Evolutionary conservation across 192 early-diverging fungal species (phyloP), one percentile per base, ranked within the genome.

Genomic region (Coemansia sp.): DNA sequence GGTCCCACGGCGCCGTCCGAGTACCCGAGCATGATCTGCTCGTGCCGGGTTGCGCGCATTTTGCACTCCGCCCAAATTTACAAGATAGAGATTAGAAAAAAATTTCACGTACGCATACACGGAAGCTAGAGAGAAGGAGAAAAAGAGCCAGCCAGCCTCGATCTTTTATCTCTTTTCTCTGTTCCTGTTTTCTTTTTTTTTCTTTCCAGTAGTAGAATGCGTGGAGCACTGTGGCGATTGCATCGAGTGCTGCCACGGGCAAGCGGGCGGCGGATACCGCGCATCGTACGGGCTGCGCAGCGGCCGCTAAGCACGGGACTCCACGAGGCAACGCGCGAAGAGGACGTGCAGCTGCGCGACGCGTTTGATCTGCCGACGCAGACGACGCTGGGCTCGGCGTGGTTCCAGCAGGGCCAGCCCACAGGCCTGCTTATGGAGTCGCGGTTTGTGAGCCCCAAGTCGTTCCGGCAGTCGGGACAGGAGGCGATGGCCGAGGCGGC

Each of bases 371-470:
- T 60, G 35, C 72, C 72, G 9, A 61, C 72, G 7, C 40, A 66
- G 21, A 67, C 74, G 11, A 64, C 67, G 17, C 57, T 63, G 8
- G 74, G 74, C 2, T 70, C 74, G 44, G 48, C 42, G 42, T 77
- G 74, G 74, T 70, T 62, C 61, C 74, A 62, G 36, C 50, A 51
- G 5, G 75, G 75, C 17, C 60, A 50, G 51, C 75, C 64, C 5
- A 73, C 75, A 0, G 75, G 75, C 1, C 56, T 78, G 17, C 55
- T 78, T 17, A 67, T 78, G 70, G 75, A 78, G 50, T 27, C 56
- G 39, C 75, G 75, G 20, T 78, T 78, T 41, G 53, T 62, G 3
- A 73, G 64, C 22, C 70, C 75, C 43, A 58, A 60, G 48, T 53
- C 64, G 53, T 72, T 78, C 50, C 52, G 51, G 27, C 50, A 46